Percentiles rank a stretch among this genome's conserved stretches.
Conservation (phyloP, 139 green algal species). For the Yamagishiella unicocca region DNA sequence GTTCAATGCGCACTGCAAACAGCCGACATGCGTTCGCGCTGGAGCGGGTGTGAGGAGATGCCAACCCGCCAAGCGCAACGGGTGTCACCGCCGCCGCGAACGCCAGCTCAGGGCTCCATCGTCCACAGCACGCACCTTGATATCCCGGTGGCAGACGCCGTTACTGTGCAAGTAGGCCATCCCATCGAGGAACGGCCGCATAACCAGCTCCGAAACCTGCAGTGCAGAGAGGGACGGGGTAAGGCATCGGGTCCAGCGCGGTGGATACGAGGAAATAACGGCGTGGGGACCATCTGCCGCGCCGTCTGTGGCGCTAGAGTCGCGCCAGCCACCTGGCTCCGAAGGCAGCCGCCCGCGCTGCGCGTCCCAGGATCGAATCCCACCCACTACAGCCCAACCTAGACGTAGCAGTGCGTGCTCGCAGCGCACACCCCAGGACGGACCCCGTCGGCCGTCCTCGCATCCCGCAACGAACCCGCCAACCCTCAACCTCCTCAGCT, state of each 20-base stretch:
- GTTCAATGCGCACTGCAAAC: not conserved
- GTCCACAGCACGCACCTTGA: slow-evolving; percentile 1
- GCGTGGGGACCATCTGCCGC: too few relatives aligned
- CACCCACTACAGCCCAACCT: too few relatives aligned
- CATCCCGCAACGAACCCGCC: too few relatives aligned
- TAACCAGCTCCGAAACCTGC: slow-evolving; percentile 31
- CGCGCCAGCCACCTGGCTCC: too few relatives aligned
- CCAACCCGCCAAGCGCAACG: not conserved
- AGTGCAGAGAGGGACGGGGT: not conserved
- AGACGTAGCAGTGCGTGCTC: too few relatives aligned
- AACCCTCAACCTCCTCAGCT: too few relatives aligned
- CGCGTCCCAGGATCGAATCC: too few relatives aligned
- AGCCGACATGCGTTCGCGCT: not conserved
- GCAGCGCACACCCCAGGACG: too few relatives aligned
- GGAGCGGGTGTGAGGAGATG: not conserved
- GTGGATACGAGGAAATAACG: not conserved
- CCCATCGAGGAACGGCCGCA: slow-evolving; percentile 36
- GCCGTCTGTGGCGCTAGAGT: too few relatives aligned
- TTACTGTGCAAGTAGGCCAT: slow-evolving; percentile 27
- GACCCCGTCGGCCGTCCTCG: too few relatives aligned
- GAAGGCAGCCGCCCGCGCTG: too few relatives aligned
- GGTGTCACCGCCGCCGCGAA: not conserved
- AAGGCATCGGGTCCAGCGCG: not conserved
- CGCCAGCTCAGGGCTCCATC: not conserved
- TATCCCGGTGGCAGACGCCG: slow-evolving; percentile 37